Conservation (phyloP, 2,329 filamentous ascomycete species). For the Talaromyces albobiverticillius region DNA sequence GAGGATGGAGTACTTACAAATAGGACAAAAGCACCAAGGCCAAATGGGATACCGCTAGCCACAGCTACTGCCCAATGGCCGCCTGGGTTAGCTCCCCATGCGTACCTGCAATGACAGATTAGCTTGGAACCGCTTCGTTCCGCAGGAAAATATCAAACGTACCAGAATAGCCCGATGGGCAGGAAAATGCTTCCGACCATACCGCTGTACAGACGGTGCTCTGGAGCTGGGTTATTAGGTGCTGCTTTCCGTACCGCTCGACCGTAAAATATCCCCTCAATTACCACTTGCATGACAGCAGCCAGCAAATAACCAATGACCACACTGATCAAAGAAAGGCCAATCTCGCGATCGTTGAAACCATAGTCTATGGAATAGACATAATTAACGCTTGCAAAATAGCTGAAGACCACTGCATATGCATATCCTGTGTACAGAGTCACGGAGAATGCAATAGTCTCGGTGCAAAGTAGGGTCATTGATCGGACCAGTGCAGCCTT, state of each 20-base stretch:
- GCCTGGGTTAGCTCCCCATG: slow-evolving; percentile 7
- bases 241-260: slow-evolving; percentile 7
- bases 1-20: slow-evolving; percentile 3
- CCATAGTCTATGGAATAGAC: slow-evolving; percentile 56
- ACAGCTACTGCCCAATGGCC: slow-evolving; percentile 10
- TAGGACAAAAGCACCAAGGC: slow-evolving; percentile 13
- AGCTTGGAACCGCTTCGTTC: not conserved
- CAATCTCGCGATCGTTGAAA: slow-evolving; percentile 64
- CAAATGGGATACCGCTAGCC: slow-evolving; percentile 13
- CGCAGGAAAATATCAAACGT: not conserved
- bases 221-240: slow-evolving; percentile 14
- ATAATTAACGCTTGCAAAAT: slow-evolving; percentile 77
- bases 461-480: slow-evolving; percentile 61
- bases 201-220: slow-evolving; percentile 20
- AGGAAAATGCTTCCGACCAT: slow-evolving; percentile 21
- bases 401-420: slow-evolving; percentile 76
- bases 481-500: slow-evolving; percentile 48
- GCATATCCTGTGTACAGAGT: slow-evolving; percentile 72
- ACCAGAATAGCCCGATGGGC: slow-evolving; percentile 18
- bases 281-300: slow-evolving; percentile 19
- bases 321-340: slow-evolving; percentile 78
- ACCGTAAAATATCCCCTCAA: slow-evolving; percentile 18
- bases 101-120: slow-evolving; percentile 13
- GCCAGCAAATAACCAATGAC: slow-evolving; percentile 59
- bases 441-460: slow-evolving; percentile 65